These are phyloP conservation scores for Plectosphaerella cucumerina DNA, from an alignment of 2,329 filamentous ascomycete genomes.

Conservation along the genomic window DNA sequence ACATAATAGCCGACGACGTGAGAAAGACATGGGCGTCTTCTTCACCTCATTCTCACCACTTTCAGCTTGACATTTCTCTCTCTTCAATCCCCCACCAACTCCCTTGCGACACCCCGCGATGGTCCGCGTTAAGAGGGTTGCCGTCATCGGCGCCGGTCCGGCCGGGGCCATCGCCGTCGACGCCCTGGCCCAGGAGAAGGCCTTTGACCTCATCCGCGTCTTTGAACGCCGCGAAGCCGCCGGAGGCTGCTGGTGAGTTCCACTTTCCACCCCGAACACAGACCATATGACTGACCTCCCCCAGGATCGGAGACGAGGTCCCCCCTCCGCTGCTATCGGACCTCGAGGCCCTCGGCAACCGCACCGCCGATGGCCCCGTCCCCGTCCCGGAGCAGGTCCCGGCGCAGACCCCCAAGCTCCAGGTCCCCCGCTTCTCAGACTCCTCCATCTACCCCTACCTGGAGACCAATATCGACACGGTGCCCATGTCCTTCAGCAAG, in stretches of 20 bases:
- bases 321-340: conserved; percentile 36
- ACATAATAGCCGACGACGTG: neutral
- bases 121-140: conserved; percentile 34
- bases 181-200: conserved; percentile 53
- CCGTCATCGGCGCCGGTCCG: conserved; percentile 58
- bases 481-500: conserved; percentile 57
- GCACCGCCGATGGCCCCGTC: conserved; percentile 46
- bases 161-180: conserved; percentile 57
- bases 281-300: conserved; percentile 4
- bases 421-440: conserved; percentile 49
- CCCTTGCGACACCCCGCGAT: conserved; percentile 1
- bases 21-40: neutral
- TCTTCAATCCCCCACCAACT: neutral
- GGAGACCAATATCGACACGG: conserved; percentile 60
- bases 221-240: conserved; percentile 57
- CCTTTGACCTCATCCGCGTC: conserved; percentile 55
- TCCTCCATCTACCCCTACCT: conserved; percentile 58
- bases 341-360: conserved; percentile 39
- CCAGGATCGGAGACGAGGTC: conserved; percentile 36
- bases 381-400: conserved; percentile 44
- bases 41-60: neutral
- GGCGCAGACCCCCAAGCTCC: conserved; percentile 34
- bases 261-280: neutral
- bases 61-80: neutral
- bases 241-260: conserved; percentile 56